Evolutionary conservation across 192 early-diverging fungal genomes (phyloP).

Genomic region (Phycomyces nitens): DNA sequence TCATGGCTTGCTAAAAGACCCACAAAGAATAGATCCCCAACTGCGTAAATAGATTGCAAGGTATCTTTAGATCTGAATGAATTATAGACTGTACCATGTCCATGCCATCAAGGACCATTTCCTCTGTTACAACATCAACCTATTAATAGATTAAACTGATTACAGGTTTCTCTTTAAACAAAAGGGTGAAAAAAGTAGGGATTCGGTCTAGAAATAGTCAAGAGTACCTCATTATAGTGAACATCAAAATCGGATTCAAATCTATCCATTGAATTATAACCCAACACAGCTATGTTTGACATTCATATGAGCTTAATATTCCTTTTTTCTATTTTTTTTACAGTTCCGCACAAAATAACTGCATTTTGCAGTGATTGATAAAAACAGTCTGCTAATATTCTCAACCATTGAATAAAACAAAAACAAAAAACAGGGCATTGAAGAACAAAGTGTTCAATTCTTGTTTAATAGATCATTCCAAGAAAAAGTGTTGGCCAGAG

Average conservation of each 20-base stretch:
- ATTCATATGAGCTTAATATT: neutral
- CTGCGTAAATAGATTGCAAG: too few species aligned
- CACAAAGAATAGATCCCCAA: too few species aligned
- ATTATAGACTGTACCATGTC: slow-evolving; percentile 33
- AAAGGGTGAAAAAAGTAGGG: too few species aligned
- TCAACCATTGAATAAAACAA: neutral
- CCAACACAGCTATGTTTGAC: neutral
- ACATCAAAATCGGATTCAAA: neutral
- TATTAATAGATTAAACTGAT: too few species aligned
- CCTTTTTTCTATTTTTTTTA: neutral
- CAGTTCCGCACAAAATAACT: neutral
- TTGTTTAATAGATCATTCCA: too few species aligned
- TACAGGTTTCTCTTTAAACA: too few species aligned
- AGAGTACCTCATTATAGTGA: neutral
- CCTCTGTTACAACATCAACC: slow-evolving; percentile 25
- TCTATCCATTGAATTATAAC: neutral
- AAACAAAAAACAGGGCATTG: neutral
- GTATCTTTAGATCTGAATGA: neutral
- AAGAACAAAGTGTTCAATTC: neutral
- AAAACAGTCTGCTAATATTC: neutral
- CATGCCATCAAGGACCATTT: slow-evolving; percentile 31
- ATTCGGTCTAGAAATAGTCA: neutral
- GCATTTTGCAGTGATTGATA: neutral
- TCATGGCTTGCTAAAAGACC: slow-evolving; percentile 35
- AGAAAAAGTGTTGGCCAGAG: too few species aligned